Percentiles rank a stretch among this genome's conserved stretches.
phyloP scores from a whole-genome alignment of 164 flowering plant genomes.

The Cinnamomum chago region DNA sequence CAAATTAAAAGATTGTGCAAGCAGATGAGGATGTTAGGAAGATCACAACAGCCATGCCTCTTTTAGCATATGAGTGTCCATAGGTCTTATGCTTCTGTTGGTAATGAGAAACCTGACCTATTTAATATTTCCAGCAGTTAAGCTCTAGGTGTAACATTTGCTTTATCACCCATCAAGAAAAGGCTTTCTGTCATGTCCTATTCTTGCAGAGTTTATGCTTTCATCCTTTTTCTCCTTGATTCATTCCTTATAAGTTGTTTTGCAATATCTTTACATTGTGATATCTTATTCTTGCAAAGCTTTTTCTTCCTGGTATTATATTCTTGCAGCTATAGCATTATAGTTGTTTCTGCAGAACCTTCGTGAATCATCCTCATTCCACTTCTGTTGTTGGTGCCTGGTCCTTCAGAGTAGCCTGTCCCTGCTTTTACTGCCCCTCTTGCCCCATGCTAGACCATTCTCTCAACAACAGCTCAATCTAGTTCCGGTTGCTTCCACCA shows the following conservation, averaged over 20 bases:
- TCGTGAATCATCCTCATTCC: background rate
- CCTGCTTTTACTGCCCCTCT: too few relatives aligned
- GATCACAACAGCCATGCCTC: conserved; percentile 17
- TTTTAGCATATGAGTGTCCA: conserved; percentile 15
- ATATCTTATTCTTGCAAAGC: too few relatives aligned
- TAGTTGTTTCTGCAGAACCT: conserved; percentile 20
- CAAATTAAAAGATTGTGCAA: conserved; percentile 21
- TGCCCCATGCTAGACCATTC: too few relatives aligned
- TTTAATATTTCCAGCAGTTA: background rate
- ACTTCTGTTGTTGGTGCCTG: too few relatives aligned
- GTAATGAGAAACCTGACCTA: background rate
- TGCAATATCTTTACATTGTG: too few relatives aligned
- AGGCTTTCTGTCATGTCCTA: too few relatives aligned
- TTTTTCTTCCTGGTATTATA: background rate
- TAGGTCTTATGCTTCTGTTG: background rate
- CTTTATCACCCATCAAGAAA: too few relatives aligned
- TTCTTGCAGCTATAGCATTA: conserved; percentile 14
- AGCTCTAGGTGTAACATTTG: background rate
- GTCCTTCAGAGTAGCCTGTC: too few relatives aligned
- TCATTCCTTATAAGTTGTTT: background rate
- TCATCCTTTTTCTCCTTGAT: background rate
- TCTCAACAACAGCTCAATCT: too few relatives aligned
- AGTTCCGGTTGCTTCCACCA: too few relatives aligned
- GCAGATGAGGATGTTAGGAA: conserved; percentile 21
- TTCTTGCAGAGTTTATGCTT: too few relatives aligned